Evolutionary conservation across 805 yeast species (phyloP).

Genomic region (Saturnispora sekii): DNA sequence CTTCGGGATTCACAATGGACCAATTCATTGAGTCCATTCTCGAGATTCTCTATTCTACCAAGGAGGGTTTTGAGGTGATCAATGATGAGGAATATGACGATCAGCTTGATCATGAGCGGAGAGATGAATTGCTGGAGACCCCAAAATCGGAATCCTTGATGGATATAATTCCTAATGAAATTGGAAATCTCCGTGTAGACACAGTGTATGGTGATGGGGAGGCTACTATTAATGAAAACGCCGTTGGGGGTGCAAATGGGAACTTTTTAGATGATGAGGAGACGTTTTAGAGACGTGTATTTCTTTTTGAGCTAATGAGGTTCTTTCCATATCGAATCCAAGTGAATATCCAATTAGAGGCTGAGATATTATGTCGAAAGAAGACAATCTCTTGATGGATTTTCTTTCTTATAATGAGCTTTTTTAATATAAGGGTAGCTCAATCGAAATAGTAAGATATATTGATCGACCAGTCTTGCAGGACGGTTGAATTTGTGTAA

Average conservation of each 20-base stretch:
- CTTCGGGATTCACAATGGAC: constrained; percentile 20
- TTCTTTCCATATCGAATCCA: too few relatives aligned
- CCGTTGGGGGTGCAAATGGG: too few relatives aligned
- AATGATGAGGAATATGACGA: constrained; percentile 17
- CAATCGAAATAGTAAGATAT: too few relatives aligned
- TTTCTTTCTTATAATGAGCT: too few relatives aligned
- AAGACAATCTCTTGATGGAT: too few relatives aligned
- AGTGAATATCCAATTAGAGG: too few relatives aligned
- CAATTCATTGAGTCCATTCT: constrained; percentile 55
- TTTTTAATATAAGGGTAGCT: too few relatives aligned
- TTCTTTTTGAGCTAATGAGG: background rate
- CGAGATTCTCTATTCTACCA: constrained; percentile 67
- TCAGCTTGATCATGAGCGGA: background rate
- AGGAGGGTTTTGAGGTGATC: constrained; percentile 75
- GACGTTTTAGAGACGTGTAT: constrained; percentile 2
- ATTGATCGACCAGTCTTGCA: too few relatives aligned
- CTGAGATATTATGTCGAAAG: too few relatives aligned
- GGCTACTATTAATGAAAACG: background rate
- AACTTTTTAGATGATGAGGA: constrained; percentile 5
- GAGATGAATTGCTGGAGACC: background rate
- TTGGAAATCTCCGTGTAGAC: background rate
- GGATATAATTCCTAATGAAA: constrained; percentile 1
- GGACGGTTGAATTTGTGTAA: too few relatives aligned
- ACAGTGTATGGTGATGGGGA: constrained; percentile 2
- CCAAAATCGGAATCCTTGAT: constrained; percentile 6